Evolutionary conservation across 2,329 filamentous ascomycete species (phyloP).

Genomic region (Fusarium falciforme): DNA sequence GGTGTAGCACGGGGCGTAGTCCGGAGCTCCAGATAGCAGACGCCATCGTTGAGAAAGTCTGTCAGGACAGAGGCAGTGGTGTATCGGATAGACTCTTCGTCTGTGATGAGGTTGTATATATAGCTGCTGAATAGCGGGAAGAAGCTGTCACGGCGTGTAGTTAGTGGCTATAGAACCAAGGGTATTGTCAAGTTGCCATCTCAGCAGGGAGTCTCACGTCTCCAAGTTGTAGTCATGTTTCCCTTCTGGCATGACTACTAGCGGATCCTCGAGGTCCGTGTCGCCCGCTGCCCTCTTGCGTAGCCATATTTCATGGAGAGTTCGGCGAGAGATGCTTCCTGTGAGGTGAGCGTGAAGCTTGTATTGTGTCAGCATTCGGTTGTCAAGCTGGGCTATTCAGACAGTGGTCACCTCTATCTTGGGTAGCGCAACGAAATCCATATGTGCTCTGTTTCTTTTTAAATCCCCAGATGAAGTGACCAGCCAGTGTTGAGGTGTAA

Average conservation of each 20-base stretch:
- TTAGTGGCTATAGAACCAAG: background rate
- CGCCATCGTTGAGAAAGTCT: conserved; percentile 76
- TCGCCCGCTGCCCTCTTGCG: conserved; percentile 64
- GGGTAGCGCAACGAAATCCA: conserved; percentile 62
- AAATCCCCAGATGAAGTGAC: background rate
- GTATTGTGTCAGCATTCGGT: background rate
- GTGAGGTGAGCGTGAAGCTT: conserved; percentile 85
- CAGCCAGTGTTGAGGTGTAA: background rate
- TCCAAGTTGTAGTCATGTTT: conserved; percentile 78
- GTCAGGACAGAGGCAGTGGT: conserved; percentile 74
- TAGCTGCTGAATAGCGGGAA: conserved; percentile 83
- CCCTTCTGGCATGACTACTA: conserved; percentile 74
- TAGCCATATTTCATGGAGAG: conserved; percentile 80
- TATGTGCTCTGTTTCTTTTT: conserved; percentile 9
- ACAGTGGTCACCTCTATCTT: conserved; percentile 62
- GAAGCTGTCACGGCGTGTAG: conserved; percentile 64
- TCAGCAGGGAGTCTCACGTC: conserved; percentile 60
- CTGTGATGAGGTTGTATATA: conserved; percentile 80
- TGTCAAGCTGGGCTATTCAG: background rate
- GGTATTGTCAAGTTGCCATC: background rate
- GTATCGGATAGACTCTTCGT: conserved; percentile 67
- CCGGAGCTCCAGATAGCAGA: conserved; percentile 82
- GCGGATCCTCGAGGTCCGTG: conserved; percentile 73
- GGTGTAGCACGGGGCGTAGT: conserved; percentile 79
- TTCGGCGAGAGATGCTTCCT: conserved; percentile 79